A percentile compares a stretch with the other conserved stretches of the same genome.
phyloP scores from a whole-genome alignment of 768 basidiomycete genomes.

The Russula ochroleuca region DNA sequence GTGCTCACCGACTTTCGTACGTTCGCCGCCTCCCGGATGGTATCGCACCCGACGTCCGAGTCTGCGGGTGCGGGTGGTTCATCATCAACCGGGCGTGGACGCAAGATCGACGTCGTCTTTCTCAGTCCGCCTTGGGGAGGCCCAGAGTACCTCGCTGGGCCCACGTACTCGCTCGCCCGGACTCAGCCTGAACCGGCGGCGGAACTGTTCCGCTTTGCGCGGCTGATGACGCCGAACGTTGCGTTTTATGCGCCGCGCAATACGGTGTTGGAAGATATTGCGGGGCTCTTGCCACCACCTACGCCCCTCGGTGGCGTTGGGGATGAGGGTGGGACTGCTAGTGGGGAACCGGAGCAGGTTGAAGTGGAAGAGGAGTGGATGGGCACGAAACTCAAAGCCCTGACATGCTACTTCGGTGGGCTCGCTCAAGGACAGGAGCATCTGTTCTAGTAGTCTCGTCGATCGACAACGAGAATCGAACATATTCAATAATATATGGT shows the following conservation, averaged over 20 bases:
- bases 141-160: constrained; percentile 57
- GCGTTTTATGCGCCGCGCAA: constrained; percentile 91
- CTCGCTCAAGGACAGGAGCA: constrained; percentile 64
- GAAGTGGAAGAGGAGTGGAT: constrained; percentile 98
- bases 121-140: constrained; percentile 96
- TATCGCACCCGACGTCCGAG: background rate
- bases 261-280: constrained; percentile 66
- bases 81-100: constrained; percentile 22
- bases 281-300: constrained; percentile 40
- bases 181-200: constrained; percentile 80
- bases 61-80: background rate
- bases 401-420: constrained; percentile 93
- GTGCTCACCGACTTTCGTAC: constrained; percentile 80
- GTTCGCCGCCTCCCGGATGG: constrained; percentile 53
- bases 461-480: background rate
- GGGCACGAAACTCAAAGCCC: constrained; percentile 85
- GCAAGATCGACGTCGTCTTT: constrained; percentile 83
- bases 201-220: constrained; percentile 72
- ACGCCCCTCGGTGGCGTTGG: background rate
- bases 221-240: constrained; percentile 71
- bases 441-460: constrained; percentile 41
- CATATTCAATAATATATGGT: background rate
- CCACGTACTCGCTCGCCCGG: constrained; percentile 62
- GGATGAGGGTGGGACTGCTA: background rate
- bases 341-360: constrained; percentile 48